Conservation (phyloP, 352 stramenopile genomes). For the Phytophthora sp. region DNA sequence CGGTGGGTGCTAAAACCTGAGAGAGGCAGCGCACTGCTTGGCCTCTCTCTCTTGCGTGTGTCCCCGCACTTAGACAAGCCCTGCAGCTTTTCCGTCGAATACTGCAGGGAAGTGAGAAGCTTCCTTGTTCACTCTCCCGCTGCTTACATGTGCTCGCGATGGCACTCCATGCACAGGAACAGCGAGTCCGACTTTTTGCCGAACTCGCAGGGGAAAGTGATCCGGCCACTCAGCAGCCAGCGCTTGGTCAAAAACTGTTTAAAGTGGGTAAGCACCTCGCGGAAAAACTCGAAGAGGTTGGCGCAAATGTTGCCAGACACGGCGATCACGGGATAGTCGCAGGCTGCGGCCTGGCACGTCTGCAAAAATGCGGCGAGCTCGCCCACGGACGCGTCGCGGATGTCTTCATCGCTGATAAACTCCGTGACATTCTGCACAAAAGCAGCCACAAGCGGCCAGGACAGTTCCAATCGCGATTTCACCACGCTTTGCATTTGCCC, state of each 20-base stretch:
- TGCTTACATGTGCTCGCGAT: constrained; percentile 76
- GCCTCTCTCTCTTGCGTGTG: constrained; percentile 5
- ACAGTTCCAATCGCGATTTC: constrained; percentile 59
- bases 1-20: constrained; percentile 8
- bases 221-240: constrained; percentile 61
- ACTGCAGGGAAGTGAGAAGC: background rate
- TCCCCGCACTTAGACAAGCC: constrained; percentile 3
- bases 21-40: constrained; percentile 33
- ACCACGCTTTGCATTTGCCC: constrained; percentile 71
- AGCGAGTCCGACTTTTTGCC: constrained; percentile 78
- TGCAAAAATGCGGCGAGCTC: constrained; percentile 70
- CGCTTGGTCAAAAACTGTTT: constrained; percentile 70
- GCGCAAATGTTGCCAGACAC: constrained; percentile 61
- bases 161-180: constrained; percentile 87
- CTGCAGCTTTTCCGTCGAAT: background rate
- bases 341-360: constrained; percentile 32
- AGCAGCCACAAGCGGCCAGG: constrained; percentile 62
- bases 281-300: constrained; percentile 71
- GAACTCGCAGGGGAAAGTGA: constrained; percentile 80
- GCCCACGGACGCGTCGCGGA: constrained; percentile 64
- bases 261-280: constrained; percentile 61
- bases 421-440: constrained; percentile 72
- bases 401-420: constrained; percentile 79
- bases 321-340: constrained; percentile 18
- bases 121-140: no score